phyloP scores from a whole-genome alignment of 2,329 filamentous ascomycete genomes.

The Nothophaeocryptopus gaeumannii region DNA sequence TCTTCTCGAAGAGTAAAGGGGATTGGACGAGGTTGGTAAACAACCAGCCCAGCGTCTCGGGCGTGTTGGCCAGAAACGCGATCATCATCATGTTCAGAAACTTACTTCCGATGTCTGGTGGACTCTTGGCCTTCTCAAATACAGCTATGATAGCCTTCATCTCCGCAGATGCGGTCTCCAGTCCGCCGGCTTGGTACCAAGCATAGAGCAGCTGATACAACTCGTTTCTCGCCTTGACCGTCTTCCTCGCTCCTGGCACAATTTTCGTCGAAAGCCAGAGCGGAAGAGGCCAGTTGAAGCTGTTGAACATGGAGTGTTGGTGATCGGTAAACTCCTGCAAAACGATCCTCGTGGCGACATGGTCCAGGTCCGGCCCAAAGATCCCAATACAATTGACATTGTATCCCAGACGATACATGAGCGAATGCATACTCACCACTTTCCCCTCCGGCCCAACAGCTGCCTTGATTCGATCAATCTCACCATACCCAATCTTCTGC shows the following conservation, averaged over 20 bases:
- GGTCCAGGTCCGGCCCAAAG: slow-evolving; percentile 7
- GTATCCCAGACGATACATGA: slow-evolving; percentile 11
- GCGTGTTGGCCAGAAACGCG: slow-evolving; percentile 10
- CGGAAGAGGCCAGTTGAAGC: slow-evolving; percentile 8
- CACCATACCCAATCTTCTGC: slow-evolving; percentile 2
- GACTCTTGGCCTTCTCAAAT: slow-evolving; percentile 3
- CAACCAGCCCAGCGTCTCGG: slow-evolving; percentile 9
- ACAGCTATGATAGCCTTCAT: slow-evolving; percentile 2
- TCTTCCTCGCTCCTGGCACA: neutral
- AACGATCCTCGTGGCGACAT: slow-evolving; percentile 3
- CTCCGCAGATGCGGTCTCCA: neutral
- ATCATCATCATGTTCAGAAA: slow-evolving; percentile 14
- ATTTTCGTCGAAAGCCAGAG: slow-evolving; percentile 3
- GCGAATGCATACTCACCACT: neutral
- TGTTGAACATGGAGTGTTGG: slow-evolving; percentile 9
- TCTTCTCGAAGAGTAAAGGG: slow-evolving; percentile 5
- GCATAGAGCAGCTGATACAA: slow-evolving; percentile 1
- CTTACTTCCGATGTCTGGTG: slow-evolving; percentile 7
- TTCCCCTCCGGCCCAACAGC: neutral
- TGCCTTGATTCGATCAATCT: slow-evolving; percentile 8
- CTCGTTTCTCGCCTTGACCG: neutral
- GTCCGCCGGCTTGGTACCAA: slow-evolving; percentile 6
- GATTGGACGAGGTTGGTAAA: slow-evolving; percentile 6
- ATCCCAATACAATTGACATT: slow-evolving; percentile 14
- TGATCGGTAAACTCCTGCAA: slow-evolving; percentile 7